phyloP scores from a whole-genome alignment of 164 flowering plant species.

The Umbilicus rupestris region DNA sequence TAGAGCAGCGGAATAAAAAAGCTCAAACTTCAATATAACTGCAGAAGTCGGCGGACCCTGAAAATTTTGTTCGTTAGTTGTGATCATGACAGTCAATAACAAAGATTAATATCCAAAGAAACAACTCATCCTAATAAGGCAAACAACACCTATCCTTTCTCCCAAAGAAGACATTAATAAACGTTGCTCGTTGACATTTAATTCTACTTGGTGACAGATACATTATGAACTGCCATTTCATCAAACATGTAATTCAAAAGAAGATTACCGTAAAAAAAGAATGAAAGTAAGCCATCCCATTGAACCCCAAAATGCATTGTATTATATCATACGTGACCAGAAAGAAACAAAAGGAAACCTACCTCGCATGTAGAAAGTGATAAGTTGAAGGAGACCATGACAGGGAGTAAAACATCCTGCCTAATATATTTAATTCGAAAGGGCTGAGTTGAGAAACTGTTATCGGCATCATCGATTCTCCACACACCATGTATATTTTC shows the following conservation, averaged over 20 bases:
- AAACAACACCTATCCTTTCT: too few relatives aligned
- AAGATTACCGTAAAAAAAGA: not conserved
- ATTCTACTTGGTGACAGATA: too few relatives aligned
- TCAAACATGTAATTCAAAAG: not conserved
- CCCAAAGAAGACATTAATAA: too few relatives aligned
- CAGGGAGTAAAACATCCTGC: slow-evolving; percentile 82
- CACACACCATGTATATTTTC: slow-evolving; percentile 60
- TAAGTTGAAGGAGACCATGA: slow-evolving; percentile 80
- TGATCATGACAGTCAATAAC: not conserved
- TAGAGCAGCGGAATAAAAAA: slow-evolving; percentile 60
- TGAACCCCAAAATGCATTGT: not conserved
- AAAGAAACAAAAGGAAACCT: slow-evolving; percentile 13
- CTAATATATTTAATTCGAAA: slow-evolving; percentile 91
- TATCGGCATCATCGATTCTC: slow-evolving; percentile 87
- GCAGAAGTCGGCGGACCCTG: slow-evolving; percentile 67
- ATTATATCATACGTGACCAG: too few relatives aligned
- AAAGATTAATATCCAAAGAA: too few relatives aligned
- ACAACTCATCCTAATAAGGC: too few relatives aligned
- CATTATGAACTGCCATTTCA: too few relatives aligned
- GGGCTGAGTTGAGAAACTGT: slow-evolving; percentile 90
- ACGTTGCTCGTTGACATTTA: too few relatives aligned
- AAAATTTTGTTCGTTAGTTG: slow-evolving; percentile 13
- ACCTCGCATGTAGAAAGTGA: slow-evolving; percentile 58
- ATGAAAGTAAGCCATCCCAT: not conserved
- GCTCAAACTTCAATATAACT: slow-evolving; percentile 88